Percentiles rank a stretch among this genome's conserved stretches.
phyloP scores from a whole-genome alignment of 495 filamentous ascomycete genomes.

The Penicillium steckii region DNA sequence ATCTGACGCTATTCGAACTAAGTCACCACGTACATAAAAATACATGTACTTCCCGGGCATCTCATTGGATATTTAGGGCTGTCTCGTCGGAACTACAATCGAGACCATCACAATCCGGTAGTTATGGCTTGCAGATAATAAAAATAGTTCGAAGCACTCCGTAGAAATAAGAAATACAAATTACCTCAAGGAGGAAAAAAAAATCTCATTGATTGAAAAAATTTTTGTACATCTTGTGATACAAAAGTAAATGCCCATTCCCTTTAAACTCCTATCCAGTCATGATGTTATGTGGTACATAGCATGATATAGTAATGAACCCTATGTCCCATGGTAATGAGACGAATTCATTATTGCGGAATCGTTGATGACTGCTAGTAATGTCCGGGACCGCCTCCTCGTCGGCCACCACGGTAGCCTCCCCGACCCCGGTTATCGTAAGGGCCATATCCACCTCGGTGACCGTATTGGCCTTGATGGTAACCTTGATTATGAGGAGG shows the following conservation, averaged over 20 bases:
- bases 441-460: slow-evolving; percentile 20
- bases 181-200: no score
- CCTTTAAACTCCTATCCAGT: neutral
- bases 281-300: neutral
- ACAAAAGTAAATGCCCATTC: neutral
- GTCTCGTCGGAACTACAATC: no score
- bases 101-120: no score
- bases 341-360: neutral
- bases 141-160: no score
- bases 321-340: neutral
- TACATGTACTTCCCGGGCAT: neutral
- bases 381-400: slow-evolving; percentile 38
- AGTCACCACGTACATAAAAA: neutral
- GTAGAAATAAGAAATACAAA: no score
- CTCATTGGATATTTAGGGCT: no score
- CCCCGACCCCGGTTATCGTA: slow-evolving; percentile 27
- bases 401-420: slow-evolving; percentile 27
- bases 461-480: slow-evolving; percentile 25
- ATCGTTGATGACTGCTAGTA: slow-evolving; percentile 25
- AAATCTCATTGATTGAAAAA: no score
- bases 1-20: neutral
- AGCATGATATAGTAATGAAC: neutral
- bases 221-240: neutral
- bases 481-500: slow-evolving; percentile 28
- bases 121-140: no score